Conservation (phyloP, 805 yeast species). For the Kuraishia borneana region DNA sequence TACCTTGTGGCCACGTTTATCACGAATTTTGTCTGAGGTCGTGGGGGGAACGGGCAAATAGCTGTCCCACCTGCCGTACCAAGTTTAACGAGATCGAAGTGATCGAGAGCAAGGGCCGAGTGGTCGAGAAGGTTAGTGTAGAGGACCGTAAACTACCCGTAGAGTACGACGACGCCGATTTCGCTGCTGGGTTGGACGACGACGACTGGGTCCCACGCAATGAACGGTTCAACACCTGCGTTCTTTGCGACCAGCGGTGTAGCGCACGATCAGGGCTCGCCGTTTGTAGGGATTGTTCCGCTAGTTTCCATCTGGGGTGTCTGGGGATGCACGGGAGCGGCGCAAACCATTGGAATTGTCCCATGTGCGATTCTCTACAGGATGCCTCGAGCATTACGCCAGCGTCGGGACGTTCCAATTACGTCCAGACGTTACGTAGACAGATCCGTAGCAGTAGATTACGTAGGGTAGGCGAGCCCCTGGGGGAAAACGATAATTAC, state of each 20-base stretch:
- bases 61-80: slow-evolving; percentile 23
- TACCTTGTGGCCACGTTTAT: slow-evolving; percentile 21
- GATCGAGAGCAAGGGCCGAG: slow-evolving; percentile 7
- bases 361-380: slow-evolving; percentile 22
- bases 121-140: slow-evolving; percentile 9
- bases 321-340: slow-evolving; percentile 12
- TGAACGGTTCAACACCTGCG: slow-evolving; percentile 12
- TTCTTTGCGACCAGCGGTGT: slow-evolving; percentile 18
- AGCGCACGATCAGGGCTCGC: slow-evolving; percentile 12
- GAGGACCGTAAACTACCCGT: slow-evolving; percentile 12
- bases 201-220: slow-evolving; percentile 5
- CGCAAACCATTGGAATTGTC: slow-evolving; percentile 17
- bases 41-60: slow-evolving; percentile 23
- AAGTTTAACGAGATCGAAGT: slow-evolving; percentile 12
- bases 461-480: slow-evolving; percentile 2
- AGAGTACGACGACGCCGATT: slow-evolving; percentile 12
- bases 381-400: slow-evolving; percentile 11
- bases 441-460: slow-evolving; percentile 13
- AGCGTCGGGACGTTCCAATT: slow-evolving; percentile 5
- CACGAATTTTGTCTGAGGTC: slow-evolving; percentile 22
- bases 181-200: slow-evolving; percentile 6
- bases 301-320: slow-evolving; percentile 20
- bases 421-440: slow-evolving; percentile 10
- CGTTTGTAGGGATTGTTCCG: slow-evolving; percentile 19
- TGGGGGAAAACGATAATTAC: slow-evolving; percentile 6